phyloP scores from a whole-genome alignment of 768 basidiomycete species.

The Nidula microcarpa region DNA sequence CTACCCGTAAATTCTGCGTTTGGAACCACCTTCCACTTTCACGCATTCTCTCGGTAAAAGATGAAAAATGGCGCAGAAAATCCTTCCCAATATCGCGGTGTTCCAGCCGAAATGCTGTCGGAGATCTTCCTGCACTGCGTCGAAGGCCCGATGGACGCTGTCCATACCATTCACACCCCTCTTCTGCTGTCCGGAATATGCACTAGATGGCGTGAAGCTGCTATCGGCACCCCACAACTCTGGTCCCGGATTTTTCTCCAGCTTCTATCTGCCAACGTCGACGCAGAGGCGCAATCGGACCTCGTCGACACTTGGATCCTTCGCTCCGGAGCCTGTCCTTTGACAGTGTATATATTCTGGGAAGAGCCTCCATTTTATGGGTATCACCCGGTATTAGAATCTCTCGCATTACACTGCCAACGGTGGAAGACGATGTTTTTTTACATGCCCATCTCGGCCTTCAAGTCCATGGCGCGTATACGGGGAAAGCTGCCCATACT shows the following conservation, averaged over 20 bases:
- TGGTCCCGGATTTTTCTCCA: slow-evolving; percentile 37
- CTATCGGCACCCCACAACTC: slow-evolving; percentile 32
- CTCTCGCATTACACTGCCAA: slow-evolving; percentile 22
- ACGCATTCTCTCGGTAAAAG: not conserved
- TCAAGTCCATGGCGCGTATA: slow-evolving; percentile 20
- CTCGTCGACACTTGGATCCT: slow-evolving; percentile 27
- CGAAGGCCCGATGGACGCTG: slow-evolving; percentile 25
- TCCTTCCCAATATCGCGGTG: not conserved
- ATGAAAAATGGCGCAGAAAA: not conserved
- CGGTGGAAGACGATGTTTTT: slow-evolving; percentile 30
- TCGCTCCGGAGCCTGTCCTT: slow-evolving; percentile 26
- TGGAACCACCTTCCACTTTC: not conserved
- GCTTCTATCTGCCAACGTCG: slow-evolving; percentile 11
- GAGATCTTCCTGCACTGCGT: slow-evolving; percentile 38
- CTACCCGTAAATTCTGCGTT: not conserved
- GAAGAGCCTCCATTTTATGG: slow-evolving; percentile 22
- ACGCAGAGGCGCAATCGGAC: slow-evolving; percentile 12
- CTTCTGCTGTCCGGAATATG: slow-evolving; percentile 36
- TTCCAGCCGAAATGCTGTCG: slow-evolving; percentile 37
- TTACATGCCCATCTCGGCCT: slow-evolving; percentile 26
- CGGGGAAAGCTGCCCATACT: slow-evolving; percentile 24
- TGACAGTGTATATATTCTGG: slow-evolving; percentile 30
- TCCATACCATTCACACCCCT: slow-evolving; percentile 32
- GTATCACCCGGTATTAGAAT: slow-evolving; percentile 24
- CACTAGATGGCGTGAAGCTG: slow-evolving; percentile 34